Percentiles rank a stretch among this genome's conserved stretches.
Conservation (phyloP, 1,139 yeast species). For the Blastobotrys elegans region DNA sequence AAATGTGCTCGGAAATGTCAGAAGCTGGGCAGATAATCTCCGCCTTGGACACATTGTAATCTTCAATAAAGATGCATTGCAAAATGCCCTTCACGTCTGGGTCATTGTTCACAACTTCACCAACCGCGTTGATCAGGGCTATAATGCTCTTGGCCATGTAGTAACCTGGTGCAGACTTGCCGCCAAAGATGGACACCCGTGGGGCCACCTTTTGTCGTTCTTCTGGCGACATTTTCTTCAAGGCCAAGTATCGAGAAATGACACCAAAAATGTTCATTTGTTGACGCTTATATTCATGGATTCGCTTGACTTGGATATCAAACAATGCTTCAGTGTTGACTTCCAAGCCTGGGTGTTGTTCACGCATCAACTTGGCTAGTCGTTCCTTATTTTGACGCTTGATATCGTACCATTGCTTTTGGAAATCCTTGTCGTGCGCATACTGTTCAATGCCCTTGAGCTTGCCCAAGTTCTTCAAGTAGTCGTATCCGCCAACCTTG, state of each 20-base stretch:
- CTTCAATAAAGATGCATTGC: slow-evolving; percentile 85
- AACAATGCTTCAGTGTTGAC: slow-evolving; percentile 67
- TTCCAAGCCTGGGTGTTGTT: slow-evolving; percentile 54
- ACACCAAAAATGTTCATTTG: slow-evolving; percentile 89
- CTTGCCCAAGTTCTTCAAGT: slow-evolving; percentile 61
- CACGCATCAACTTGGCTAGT: slow-evolving; percentile 65
- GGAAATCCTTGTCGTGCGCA: slow-evolving; percentile 65
- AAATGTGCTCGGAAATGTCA: slow-evolving; percentile 87
- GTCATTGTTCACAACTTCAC: slow-evolving; percentile 76
- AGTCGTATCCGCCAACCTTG: slow-evolving; percentile 65
- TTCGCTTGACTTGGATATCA: slow-evolving; percentile 91
- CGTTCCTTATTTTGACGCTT: slow-evolving; percentile 66
- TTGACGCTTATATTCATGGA: slow-evolving; percentile 94
- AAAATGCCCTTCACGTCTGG: slow-evolving; percentile 66
- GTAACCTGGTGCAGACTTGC: slow-evolving; percentile 96
- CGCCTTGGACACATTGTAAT: slow-evolving; percentile 90
- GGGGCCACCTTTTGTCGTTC: slow-evolving; percentile 68
- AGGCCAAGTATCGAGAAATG: slow-evolving; percentile 71
- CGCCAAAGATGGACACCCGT: slow-evolving; percentile 81
- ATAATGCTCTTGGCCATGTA: slow-evolving; percentile 91
- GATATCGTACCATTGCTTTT: slow-evolving; percentile 63
- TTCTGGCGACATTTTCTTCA: slow-evolving; percentile 62
- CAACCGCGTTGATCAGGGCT: slow-evolving; percentile 77
- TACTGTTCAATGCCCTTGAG: slow-evolving; percentile 64
- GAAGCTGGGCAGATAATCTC: slow-evolving; percentile 88